A percentile compares a stretch with the other conserved stretches of the same genome.
phyloP scores from a whole-genome alignment of 2,329 filamentous ascomycete species.

The Colletotrichum sp. region DNA sequence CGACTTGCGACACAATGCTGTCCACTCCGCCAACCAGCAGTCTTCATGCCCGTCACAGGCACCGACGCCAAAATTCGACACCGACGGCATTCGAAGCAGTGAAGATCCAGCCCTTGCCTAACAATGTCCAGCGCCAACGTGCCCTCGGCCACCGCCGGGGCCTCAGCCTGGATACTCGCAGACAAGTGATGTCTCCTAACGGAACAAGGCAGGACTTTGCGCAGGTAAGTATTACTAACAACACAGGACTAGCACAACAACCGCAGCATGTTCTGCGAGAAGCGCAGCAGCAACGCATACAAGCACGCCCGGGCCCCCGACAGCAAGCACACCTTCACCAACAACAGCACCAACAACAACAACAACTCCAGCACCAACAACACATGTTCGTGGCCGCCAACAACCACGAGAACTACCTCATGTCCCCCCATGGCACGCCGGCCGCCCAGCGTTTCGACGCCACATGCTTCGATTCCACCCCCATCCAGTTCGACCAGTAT shows the following conservation, averaged over 20 bases:
- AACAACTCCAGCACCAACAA: conserved; percentile 29
- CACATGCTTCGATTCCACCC: conserved; percentile 48
- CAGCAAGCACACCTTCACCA: conserved; percentile 36
- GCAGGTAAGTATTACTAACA: conserved; percentile 60
- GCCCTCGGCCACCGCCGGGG: conserved; percentile 75
- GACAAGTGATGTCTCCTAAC: conserved; percentile 54
- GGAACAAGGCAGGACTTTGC: conserved; percentile 52
- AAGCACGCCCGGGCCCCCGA: conserved; percentile 73
- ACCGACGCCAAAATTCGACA: conserved; percentile 89
- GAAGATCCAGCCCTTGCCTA: conserved; percentile 70
- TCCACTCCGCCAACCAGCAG: conserved; percentile 65
- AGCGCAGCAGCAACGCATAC: conserved; percentile 84
- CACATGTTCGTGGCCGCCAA: conserved; percentile 32
- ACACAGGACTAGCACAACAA: conserved; percentile 57
- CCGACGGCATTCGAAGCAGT: conserved; percentile 78
- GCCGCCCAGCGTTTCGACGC: conserved; percentile 58
- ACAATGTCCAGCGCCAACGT: conserved; percentile 48
- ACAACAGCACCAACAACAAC: conserved; percentile 41
- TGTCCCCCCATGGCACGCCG: conserved; percentile 62
- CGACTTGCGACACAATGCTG: conserved; percentile 77
- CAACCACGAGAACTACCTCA: conserved; percentile 59
- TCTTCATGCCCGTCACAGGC: conserved; percentile 77
- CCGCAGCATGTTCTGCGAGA: conserved; percentile 85
- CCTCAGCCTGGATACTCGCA: conserved; percentile 80
- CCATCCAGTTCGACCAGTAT: conserved; percentile 53